phyloP scores from a whole-genome alignment of 176 grass and related monocot genomes.

The Otatea glauca region DNA sequence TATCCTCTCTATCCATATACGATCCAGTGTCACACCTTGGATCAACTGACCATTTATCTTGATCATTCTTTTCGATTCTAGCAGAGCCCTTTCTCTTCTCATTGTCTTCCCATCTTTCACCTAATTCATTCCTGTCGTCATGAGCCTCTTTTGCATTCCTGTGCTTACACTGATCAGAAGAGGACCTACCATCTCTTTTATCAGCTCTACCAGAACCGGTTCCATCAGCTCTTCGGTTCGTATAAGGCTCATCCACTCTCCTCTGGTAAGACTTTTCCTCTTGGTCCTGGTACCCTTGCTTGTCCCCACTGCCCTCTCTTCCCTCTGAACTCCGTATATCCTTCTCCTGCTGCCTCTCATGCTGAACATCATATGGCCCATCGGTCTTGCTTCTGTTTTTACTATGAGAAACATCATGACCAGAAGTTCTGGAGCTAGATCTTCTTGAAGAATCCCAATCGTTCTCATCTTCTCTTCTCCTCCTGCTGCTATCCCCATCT shows the following conservation, averaged over 20 bases:
- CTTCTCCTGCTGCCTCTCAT: constrained; percentile 43
- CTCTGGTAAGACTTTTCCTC: constrained; percentile 42
- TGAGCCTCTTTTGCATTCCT: constrained; percentile 22
- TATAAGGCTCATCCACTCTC: constrained; percentile 48
- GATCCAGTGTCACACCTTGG: constrained; percentile 33
- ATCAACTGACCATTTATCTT: constrained; percentile 28
- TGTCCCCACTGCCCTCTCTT: constrained; percentile 62
- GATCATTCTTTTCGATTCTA: constrained; percentile 10
- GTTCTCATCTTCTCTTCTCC: constrained; percentile 50
- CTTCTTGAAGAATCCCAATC: constrained; percentile 56
- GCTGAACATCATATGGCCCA: constrained; percentile 1
- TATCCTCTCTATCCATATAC: constrained; percentile 35
- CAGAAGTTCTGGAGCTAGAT: constrained; percentile 43
- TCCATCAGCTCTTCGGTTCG: constrained; percentile 38
- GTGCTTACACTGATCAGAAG: constrained; percentile 44
- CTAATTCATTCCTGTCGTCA: constrained; percentile 44
- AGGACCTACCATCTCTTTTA: constrained; percentile 40
- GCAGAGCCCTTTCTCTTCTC: constrained; percentile 31
- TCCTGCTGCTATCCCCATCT: constrained; percentile 44
- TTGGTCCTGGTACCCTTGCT: constrained; percentile 40
- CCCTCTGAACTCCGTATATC: constrained; percentile 44
- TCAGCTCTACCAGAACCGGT: constrained; percentile 42
- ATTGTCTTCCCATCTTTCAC: constrained; percentile 32
- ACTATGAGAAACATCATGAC: constrained; percentile 20
- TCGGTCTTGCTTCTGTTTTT: constrained; percentile 36